These are phyloP conservation scores for Carex scoparia DNA, from an alignment of 176 grass and related monocot species.

Conservation along the genomic window DNA sequence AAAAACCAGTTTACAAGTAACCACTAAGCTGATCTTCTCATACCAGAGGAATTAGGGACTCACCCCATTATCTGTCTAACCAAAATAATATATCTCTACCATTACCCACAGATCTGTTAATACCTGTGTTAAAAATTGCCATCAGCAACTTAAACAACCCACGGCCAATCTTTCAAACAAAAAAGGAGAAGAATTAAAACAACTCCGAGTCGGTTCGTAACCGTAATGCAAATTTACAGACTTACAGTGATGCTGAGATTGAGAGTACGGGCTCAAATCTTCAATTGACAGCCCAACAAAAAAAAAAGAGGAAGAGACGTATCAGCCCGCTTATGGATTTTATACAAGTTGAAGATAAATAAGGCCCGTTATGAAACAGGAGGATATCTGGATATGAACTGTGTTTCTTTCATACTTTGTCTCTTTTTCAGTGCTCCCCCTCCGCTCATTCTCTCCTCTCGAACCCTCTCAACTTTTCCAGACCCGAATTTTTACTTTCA, in stretches of 20 bases:
- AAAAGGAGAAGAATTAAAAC: too few species aligned
- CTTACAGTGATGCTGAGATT: neutral
- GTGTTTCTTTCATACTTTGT: slow-evolving; percentile 9
- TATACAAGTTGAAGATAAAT: neutral
- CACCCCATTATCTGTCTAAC: too few species aligned
- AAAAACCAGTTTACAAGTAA: too few species aligned
- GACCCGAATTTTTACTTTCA: slow-evolving; percentile 24
- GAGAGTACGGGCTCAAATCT: neutral
- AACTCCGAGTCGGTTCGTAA: too few species aligned
- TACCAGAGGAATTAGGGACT: too few species aligned
- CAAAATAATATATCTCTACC: too few species aligned
- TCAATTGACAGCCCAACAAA: neutral
- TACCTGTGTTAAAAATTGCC: too few species aligned
- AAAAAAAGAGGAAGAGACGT: neutral
- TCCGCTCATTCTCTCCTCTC: slow-evolving; percentile 35
- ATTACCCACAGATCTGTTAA: too few species aligned
- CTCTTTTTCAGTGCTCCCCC: neutral
- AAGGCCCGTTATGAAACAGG: neutral
- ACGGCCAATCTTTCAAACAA: too few species aligned
- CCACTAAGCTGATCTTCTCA: too few species aligned
- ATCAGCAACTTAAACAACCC: too few species aligned
- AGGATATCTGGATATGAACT: neutral
- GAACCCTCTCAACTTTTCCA: slow-evolving; percentile 41
- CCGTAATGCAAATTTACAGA: too few species aligned
- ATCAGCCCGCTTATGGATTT: neutral